A percentile compares a stretch with the other conserved stretches of the same genome.
These are phyloP conservation scores for Decorospora gaudefroyi DNA, from an alignment of 2,329 filamentous ascomycete genomes.

Conservation along the genomic window DNA sequence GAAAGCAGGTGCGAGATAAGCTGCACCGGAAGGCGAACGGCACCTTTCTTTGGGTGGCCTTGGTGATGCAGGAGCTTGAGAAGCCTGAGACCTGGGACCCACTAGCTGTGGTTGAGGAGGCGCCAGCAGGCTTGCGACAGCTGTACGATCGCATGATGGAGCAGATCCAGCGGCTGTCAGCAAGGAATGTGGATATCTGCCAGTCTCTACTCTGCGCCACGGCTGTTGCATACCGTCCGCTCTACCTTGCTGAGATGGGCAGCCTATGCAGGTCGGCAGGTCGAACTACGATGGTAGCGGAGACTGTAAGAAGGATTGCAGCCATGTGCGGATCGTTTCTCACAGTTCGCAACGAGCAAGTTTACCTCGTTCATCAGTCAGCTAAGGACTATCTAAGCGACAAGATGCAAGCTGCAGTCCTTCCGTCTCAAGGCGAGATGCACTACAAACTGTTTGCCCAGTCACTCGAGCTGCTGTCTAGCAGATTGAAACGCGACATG, in stretches of 20 bases:
- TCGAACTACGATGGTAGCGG: slow-evolving; percentile 6
- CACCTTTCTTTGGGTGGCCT: no score
- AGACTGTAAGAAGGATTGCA: slow-evolving; percentile 31
- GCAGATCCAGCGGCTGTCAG: no score
- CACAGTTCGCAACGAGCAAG: slow-evolving; percentile 12
- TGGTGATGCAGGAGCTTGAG: no score
- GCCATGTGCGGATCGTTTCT: slow-evolving; percentile 45
- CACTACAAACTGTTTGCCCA: slow-evolving; percentile 20
- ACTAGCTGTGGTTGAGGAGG: no score
- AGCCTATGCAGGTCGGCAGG: slow-evolving; percentile 20
- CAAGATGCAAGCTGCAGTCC: background rate
- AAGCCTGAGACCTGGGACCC: no score
- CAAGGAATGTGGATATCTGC: slow-evolving; percentile 40
- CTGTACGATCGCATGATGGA: slow-evolving; percentile 50
- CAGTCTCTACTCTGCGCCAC: slow-evolving; percentile 44
- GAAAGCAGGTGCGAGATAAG: no score
- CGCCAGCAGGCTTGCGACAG: slow-evolving; percentile 45
- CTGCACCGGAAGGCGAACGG: no score
- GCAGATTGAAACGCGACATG: slow-evolving; percentile 26
- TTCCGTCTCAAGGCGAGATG: slow-evolving; percentile 13
- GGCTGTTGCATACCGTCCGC: slow-evolving; percentile 44
- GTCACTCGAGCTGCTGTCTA: slow-evolving; percentile 39
- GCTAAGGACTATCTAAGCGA: slow-evolving; percentile 50
- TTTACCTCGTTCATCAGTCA: slow-evolving; percentile 50
- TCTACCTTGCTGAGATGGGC: slow-evolving; percentile 47